Percentiles rank a stretch among this genome's conserved stretches.
These are phyloP conservation scores for Pterocarpus macrocarpus DNA, from an alignment of 306 rosid species.

Conservation along the genomic window DNA sequence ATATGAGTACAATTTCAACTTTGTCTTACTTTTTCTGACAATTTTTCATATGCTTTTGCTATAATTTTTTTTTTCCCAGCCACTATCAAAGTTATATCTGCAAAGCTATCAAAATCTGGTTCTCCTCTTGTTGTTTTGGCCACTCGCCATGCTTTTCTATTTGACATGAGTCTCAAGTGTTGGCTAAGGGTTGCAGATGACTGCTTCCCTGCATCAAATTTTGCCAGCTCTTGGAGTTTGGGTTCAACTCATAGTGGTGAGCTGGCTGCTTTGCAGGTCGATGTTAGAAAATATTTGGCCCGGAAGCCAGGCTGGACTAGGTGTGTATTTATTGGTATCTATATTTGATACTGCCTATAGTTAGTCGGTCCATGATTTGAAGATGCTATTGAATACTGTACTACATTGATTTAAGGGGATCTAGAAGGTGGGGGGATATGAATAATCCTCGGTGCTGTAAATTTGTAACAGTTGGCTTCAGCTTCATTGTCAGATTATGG, in stretches of 20 bases:
- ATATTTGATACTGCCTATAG: slow-evolving; percentile 4
- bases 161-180: slow-evolving; percentile 88
- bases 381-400: slow-evolving; percentile 16
- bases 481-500: neutral
- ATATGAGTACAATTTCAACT: neutral
- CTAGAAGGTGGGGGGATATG: neutral
- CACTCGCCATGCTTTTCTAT: slow-evolving; percentile 93
- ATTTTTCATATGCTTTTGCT: neutral
- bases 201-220: slow-evolving; percentile 96
- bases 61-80: slow-evolving; percentile 56
- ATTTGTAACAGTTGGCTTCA: neutral
- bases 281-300: slow-evolving; percentile 93
- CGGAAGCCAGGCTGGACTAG: slow-evolving; percentile 99
- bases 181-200: slow-evolving; percentile 99
- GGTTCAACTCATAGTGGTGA: slow-evolving; percentile 93
- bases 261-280: slow-evolving; percentile 96
- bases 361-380: slow-evolving; percentile 27
- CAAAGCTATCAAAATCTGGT: slow-evolving; percentile 78
- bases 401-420: slow-evolving; percentile 36
- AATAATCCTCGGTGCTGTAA: neutral
- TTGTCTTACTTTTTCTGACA: slow-evolving; percentile 23
- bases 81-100: slow-evolving; percentile 82
- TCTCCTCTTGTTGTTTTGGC: slow-evolving; percentile 87
- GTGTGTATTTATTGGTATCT: slow-evolving; percentile 59
- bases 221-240: slow-evolving; percentile 95